Evolutionary conservation across 306 rosid genomes (phyloP).

Genomic region (Prunus mume): DNA sequence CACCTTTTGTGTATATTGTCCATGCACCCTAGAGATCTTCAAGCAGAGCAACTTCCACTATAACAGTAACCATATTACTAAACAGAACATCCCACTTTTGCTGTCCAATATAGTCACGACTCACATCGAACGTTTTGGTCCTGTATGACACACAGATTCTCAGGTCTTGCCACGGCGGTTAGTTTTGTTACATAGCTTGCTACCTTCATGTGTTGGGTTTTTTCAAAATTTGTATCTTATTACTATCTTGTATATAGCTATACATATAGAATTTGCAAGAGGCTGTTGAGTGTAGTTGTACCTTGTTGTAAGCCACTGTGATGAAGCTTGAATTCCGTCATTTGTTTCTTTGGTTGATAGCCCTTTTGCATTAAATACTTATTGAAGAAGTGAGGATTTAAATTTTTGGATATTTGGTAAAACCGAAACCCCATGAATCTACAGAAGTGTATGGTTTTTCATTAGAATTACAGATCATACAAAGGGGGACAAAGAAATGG

Average conservation of each 20-base stretch:
- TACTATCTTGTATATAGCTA: background rate
- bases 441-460: too few species aligned
- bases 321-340: background rate
- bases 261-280: background rate
- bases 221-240: background rate
- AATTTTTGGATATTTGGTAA: background rate
- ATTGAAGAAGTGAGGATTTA: background rate
- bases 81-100: background rate
- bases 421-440: background rate
- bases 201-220: background rate
- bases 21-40: constrained; percentile 48
- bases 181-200: constrained; percentile 7
- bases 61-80: constrained; percentile 19
- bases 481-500: too few species aligned
- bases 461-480: too few species aligned
- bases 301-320: background rate
- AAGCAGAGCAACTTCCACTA: constrained; percentile 50
- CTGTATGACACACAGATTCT: background rate
- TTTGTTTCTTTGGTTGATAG: background rate
- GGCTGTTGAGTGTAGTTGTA: background rate
- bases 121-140: too few species aligned
- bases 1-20: constrained; percentile 62
- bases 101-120: background rate
- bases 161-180: background rate
- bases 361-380: background rate